Evolutionary conservation across 2,329 filamentous ascomycete genomes (phyloP), one percentile per base, ranked within the genome.

Genomic region (Colletotrichum abscissum): DNA sequence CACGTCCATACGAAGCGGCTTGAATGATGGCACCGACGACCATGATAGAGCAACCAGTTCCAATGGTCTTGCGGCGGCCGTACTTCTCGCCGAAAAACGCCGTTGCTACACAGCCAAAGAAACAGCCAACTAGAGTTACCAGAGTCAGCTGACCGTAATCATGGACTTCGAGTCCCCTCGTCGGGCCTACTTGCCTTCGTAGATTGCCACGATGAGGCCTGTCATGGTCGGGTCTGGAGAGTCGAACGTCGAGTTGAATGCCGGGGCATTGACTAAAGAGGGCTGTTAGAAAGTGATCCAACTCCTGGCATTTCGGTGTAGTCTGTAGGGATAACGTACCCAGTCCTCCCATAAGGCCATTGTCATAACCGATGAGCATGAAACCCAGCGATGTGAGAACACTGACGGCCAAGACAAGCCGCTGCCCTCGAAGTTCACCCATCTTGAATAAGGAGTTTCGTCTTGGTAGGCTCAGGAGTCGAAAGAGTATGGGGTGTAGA

Each of bases 341-440:
- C 7, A 79, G 78, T 33, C 84, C 84, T 72, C 82, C 83, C 83
- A 85, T 83, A 3, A 86, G 77, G 4, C 84, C 85, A 80, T 86
- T 86, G 72, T 86, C 85, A 72, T 81, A 86, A 24, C 86, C 86
- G 55, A 88, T 87, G 46, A 87, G 80, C 76, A 87, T 80, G 71
- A 88, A 88, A 0, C 86, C 84, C 52, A 87, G 74, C 35, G 83
- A 87, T 0, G 85, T 86, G 74, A 87, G 76, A 8, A 81, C 77
- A 26, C 84, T 86, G 69, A 87, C 84, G 22, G 84, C 81, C 26
- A 81, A 75, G 26, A 87, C 78, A 26, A 88, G 81, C 16, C 79
- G 76, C 42, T 80, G 81, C 46, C 84, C 84, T 14, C 60, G 42
- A 56, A 73, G 67, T 42, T 73, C 70, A 16, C 60, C 60, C 70